These are phyloP conservation scores for Collybia nuda DNA, from an alignment of 768 basidiomycete genomes.

Conservation along the genomic window DNA sequence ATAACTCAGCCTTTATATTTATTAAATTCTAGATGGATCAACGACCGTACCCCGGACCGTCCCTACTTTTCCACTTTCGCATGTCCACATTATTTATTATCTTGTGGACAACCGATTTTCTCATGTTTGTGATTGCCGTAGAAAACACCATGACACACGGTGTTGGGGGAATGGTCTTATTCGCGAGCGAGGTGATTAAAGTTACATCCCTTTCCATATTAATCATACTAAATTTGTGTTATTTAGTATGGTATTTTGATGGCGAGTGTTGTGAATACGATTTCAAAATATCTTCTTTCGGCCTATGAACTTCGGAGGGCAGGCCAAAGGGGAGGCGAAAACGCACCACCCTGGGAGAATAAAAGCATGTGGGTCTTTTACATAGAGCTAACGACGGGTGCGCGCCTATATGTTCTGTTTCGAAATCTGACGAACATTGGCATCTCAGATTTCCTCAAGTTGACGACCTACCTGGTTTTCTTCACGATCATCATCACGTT, in stretches of 20 bases:
- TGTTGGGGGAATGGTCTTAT: constrained; percentile 90
- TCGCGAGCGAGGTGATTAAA: constrained; percentile 82
- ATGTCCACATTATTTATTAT: constrained; percentile 72
- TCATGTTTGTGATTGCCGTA: constrained; percentile 78
- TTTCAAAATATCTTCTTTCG: constrained; percentile 81
- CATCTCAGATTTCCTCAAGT: constrained; percentile 85
- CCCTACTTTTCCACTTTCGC: constrained; percentile 81
- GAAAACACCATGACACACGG: constrained; percentile 80
- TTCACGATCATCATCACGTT: constrained; percentile 92
- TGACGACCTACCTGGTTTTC: constrained; percentile 90
- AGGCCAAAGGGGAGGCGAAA: constrained; percentile 73
- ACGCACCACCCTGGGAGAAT: constrained; percentile 92
- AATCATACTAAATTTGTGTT: constrained; percentile 2
- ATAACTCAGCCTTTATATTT: constrained; percentile 7
- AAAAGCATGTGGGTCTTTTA: constrained; percentile 98
- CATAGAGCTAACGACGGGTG: constrained; percentile 88
- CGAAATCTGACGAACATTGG: constrained; percentile 7
- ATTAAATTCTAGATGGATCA: constrained; percentile 87
- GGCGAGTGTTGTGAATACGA: constrained; percentile 75
- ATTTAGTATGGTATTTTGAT: constrained; percentile 84
- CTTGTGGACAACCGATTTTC: constrained; percentile 72
- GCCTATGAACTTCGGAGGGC: constrained; percentile 82
- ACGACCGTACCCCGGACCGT: constrained; percentile 82
- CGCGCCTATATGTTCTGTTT: constrained; percentile 19
- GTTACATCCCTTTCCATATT: constrained; percentile 7